These are phyloP conservation scores for Pyrus communis DNA, from an alignment of 306 rosid genomes.

Conservation along the genomic window DNA sequence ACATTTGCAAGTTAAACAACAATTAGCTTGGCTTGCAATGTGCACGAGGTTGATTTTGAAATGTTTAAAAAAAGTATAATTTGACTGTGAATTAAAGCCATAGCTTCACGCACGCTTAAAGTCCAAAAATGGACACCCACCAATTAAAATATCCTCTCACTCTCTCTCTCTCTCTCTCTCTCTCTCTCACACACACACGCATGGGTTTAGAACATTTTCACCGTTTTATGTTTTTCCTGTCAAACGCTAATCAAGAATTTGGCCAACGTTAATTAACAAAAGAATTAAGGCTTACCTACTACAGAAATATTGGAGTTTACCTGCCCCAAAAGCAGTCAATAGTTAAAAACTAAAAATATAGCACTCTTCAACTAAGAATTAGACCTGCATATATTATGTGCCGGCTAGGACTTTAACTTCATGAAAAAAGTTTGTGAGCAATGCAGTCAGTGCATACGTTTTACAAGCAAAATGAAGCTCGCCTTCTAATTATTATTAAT, in stretches of 20 bases:
- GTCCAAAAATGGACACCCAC: conserved; percentile 1
- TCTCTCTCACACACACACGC: not conserved
- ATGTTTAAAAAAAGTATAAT: not conserved
- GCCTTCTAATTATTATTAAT: not conserved
- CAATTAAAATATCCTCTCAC: not conserved
- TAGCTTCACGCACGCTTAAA: not conserved
- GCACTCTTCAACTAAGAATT: not conserved
- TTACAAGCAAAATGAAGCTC: not conserved
- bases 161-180: not conserved
- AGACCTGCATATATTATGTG: too few relatives aligned
- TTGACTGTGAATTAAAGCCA: not conserved
- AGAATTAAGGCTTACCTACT: not conserved
- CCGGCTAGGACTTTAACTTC: not conserved
- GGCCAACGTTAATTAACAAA: not conserved
- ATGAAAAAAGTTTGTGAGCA: not conserved
- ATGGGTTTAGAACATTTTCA: not conserved
- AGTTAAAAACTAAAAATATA: not conserved
- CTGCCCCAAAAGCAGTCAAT: not conserved
- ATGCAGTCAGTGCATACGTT: not conserved
- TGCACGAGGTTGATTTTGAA: not conserved
- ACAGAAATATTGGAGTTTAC: not conserved
- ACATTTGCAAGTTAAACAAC: not conserved
- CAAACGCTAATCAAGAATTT: too few relatives aligned
- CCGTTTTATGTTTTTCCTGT: not conserved
- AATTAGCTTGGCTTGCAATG: not conserved